These are phyloP conservation scores for Trametes maxima DNA, from an alignment of 768 basidiomycete species.

Conservation along the genomic window DNA sequence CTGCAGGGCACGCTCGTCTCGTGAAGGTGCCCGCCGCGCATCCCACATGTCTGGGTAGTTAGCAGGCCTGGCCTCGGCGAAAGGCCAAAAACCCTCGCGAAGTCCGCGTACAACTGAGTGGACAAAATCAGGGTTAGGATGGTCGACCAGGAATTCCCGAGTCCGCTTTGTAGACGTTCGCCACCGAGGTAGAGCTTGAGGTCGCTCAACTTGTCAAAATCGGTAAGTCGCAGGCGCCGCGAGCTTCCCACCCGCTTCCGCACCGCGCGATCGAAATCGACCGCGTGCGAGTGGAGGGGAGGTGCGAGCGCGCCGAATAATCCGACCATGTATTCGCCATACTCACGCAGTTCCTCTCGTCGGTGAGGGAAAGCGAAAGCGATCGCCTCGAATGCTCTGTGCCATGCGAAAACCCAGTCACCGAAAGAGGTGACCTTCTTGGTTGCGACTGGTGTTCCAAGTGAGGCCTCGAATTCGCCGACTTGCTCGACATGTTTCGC, in stretches of 20 bases:
- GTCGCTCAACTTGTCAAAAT: constrained; percentile 22
- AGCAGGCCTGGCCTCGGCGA: constrained; percentile 29
- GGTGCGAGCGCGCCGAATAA: constrained; percentile 30
- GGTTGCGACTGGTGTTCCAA: constrained; percentile 13
- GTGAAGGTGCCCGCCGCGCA: background rate
- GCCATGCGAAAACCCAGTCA: constrained; percentile 34
- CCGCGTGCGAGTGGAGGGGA: constrained; percentile 19
- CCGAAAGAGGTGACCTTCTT: constrained; percentile 20
- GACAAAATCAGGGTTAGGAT: constrained; percentile 44
- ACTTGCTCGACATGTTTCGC: constrained; percentile 20
- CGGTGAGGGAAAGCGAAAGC: constrained; percentile 34
- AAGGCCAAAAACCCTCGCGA: constrained; percentile 49
- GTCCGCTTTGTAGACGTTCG: background rate
- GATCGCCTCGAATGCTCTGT: constrained; percentile 17
- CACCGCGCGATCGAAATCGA: constrained; percentile 37
- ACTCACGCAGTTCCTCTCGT: constrained; percentile 29
- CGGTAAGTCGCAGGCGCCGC: constrained; percentile 24
- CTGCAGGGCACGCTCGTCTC: background rate
- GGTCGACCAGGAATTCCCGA: constrained; percentile 17
- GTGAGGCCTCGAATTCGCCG: constrained; percentile 24
- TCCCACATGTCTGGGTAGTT: constrained; percentile 32
- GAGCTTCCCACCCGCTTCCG: constrained; percentile 28
- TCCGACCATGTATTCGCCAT: constrained; percentile 29
- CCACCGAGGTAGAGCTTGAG: constrained; percentile 8
- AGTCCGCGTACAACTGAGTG: constrained; percentile 36